Percentiles rank a stretch among this genome's conserved stretches.
Conservation (phyloP, 2,329 filamentous ascomycete genomes). For the Sporothrix brasiliensis region DNA sequence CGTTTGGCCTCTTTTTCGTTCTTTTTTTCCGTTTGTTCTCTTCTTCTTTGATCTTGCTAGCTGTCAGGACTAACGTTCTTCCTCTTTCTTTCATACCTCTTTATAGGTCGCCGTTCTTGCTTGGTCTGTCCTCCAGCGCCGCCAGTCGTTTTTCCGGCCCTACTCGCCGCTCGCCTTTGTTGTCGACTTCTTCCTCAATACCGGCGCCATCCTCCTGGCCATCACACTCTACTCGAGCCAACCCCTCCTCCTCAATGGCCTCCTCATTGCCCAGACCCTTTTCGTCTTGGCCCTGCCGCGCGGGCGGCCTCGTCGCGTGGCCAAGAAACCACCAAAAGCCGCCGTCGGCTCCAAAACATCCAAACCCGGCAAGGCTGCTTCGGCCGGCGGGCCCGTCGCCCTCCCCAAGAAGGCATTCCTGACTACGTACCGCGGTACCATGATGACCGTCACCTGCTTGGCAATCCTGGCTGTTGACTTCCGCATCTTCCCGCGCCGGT, state of each 20-base stretch:
- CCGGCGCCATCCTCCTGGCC: conserved; percentile 77
- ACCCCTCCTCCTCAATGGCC: conserved; percentile 71
- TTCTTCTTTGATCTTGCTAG: conserved; percentile 14
- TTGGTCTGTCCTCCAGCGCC: conserved; percentile 86
- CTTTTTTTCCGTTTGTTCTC: neutral
- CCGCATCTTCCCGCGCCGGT: conserved; percentile 84
- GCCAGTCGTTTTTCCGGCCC: conserved; percentile 79
- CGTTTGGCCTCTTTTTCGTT: neutral
- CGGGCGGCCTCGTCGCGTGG: conserved; percentile 36
- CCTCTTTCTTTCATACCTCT: conserved; percentile 16
- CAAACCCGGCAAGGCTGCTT: conserved; percentile 41
- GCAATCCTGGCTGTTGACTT: conserved; percentile 98
- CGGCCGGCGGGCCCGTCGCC: conserved; percentile 41
- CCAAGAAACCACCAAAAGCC: conserved; percentile 52
- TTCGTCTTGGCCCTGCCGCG: conserved; percentile 61
- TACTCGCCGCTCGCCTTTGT: conserved; percentile 69
- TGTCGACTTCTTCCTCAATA: conserved; percentile 86
- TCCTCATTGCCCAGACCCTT: conserved; percentile 72
- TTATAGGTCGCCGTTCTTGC: conserved; percentile 75
- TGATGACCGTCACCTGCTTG: conserved; percentile 88
- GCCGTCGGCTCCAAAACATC: neutral
- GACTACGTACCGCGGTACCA: conserved; percentile 84
- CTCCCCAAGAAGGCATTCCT: conserved; percentile 89
- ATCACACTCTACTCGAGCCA: conserved; percentile 80
- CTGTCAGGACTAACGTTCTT: conserved; percentile 22